phyloP scores from a whole-genome alignment of 2,329 filamentous ascomycete genomes.

The Lecanoromycetidae sp. region DNA sequence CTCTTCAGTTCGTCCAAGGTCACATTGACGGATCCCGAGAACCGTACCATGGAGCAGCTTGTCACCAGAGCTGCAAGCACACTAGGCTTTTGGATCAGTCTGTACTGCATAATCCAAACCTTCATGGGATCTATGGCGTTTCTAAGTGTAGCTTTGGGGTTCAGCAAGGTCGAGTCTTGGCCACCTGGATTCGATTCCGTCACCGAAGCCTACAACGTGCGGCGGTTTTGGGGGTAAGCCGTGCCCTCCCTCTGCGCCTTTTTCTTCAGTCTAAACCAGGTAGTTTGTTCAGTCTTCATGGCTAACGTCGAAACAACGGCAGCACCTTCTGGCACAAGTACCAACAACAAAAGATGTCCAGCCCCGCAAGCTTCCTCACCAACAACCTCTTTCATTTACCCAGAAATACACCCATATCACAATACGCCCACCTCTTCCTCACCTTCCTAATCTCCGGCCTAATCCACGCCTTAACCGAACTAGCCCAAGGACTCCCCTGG shows the following conservation, averaged over 20 bases:
- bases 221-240: constrained; percentile 10
- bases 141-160: neutral
- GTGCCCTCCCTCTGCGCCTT: too few species aligned
- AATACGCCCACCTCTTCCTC: constrained; percentile 2
- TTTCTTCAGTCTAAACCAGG: neutral
- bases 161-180: neutral
- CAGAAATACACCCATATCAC: neutral
- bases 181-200: constrained; percentile 2
- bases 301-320: neutral
- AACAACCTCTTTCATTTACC: neutral
- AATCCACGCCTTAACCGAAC: constrained; percentile 1
- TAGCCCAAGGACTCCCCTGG: constrained; percentile 1
- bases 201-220: constrained; percentile 2
- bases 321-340: constrained; percentile 10
- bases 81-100: constrained; percentile 1
- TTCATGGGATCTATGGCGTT: neutral
- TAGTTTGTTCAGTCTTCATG: neutral
- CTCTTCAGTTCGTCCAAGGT: neutral
- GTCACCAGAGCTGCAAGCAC: neutral
- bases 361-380: constrained; percentile 2
- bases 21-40: neutral
- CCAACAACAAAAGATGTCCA: constrained; percentile 1
- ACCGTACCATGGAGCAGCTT: neutral
- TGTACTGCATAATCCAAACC: neutral
- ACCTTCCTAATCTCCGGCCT: constrained; percentile 9